Conservation (phyloP, 768 basidiomycete species). For the Tricholoma hemisulphureum region DNA sequence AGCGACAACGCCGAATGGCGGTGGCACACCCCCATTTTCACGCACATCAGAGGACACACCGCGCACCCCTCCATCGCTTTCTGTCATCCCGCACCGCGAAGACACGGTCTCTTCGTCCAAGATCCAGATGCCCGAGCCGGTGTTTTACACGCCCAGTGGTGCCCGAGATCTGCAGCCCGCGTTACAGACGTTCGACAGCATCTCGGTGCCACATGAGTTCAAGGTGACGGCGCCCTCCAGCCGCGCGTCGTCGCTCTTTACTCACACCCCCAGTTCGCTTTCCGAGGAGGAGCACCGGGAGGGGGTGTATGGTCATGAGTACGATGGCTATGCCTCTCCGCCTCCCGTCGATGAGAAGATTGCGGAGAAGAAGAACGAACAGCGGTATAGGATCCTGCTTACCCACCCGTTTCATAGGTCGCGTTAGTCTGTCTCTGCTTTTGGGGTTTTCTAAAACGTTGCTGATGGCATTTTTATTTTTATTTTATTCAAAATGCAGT, state of each 20-base stretch:
- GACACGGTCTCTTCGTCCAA: conserved; percentile 30
- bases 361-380: conserved; percentile 54
- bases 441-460: neutral
- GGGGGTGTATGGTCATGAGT: conserved; percentile 28
- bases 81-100: conserved; percentile 29
- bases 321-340: conserved; percentile 43
- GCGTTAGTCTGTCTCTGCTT: conserved; percentile 39
- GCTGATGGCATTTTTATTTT: neutral
- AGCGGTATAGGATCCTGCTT: conserved; percentile 64
- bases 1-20: conserved; percentile 1
- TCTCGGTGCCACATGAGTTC: neutral
- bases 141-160: conserved; percentile 35
- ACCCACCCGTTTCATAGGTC: conserved; percentile 70
- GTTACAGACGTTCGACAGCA: neutral
- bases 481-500: too few species aligned
- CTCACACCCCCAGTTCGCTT: conserved; percentile 25
- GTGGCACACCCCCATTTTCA: conserved; percentile 13
- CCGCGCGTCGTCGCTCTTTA: conserved; percentile 30
- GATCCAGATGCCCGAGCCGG: conserved; percentile 38
- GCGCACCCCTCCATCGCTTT: conserved; percentile 6
- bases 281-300: conserved; percentile 26
- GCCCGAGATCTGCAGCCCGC: neutral
- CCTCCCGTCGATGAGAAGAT: conserved; percentile 36
- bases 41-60: conserved; percentile 22
- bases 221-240: conserved; percentile 18